Conservation (phyloP, 2,329 filamentous ascomycete species). For the Colletotrichum tropicicola region DNA sequence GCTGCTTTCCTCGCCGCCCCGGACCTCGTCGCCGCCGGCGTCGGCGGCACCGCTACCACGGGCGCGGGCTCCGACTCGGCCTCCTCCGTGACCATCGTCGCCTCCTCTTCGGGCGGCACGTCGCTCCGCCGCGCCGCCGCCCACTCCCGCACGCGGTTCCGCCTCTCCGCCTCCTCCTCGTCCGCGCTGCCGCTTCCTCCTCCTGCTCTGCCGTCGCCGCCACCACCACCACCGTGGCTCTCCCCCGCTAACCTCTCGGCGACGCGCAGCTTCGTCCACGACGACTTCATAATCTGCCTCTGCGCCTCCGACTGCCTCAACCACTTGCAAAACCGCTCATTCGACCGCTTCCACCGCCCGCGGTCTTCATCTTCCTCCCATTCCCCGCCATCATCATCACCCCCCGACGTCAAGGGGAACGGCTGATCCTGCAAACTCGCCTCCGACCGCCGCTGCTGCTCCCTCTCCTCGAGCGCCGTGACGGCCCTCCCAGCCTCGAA, state of each 20-base stretch:
- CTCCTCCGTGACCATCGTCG: conserved; percentile 14
- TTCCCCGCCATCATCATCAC: neutral
- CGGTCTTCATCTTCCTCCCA: neutral
- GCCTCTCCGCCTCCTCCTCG: conserved; percentile 12
- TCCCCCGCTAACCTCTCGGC: conserved; percentile 18
- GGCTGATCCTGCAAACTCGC: neutral
- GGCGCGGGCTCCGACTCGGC: conserved; percentile 1
- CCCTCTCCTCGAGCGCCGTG: conserved; percentile 8
- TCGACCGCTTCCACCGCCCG: conserved; percentile 16
- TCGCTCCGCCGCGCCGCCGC: conserved; percentile 15
- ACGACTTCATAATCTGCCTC: conserved; percentile 29
- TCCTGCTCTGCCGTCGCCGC: too few relatives aligned
- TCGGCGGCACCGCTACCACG: neutral
- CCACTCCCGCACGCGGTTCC: conserved; percentile 19
- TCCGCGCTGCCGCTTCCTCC: neutral
- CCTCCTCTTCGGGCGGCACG: conserved; percentile 21
- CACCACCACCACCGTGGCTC: too few relatives aligned
- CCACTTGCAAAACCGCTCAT: conserved; percentile 28
- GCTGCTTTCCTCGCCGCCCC: neutral
- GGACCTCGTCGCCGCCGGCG: neutral
- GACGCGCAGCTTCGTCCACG: conserved; percentile 26
- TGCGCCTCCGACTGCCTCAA: conserved; percentile 21
- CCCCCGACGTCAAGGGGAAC: too few relatives aligned
- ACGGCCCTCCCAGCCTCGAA: conserved; percentile 20
- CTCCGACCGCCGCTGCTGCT: neutral